Conservation (phyloP, 2,329 filamentous ascomycete genomes). For the Pseudopyrenochaeta lycopersici region DNA sequence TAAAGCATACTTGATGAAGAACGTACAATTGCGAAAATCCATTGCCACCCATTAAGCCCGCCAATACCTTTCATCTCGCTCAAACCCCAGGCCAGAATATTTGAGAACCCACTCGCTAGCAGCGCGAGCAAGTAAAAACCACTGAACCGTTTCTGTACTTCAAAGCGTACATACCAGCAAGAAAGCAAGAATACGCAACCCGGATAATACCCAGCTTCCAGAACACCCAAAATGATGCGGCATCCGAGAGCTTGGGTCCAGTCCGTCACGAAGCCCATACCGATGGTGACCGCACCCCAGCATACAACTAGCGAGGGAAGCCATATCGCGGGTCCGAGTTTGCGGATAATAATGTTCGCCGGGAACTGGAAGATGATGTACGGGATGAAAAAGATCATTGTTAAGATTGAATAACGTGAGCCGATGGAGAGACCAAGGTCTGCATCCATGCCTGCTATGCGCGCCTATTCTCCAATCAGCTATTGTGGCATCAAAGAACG, state of each 20-base stretch:
- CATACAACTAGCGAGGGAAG: constrained; percentile 32
- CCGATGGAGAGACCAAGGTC: constrained; percentile 24
- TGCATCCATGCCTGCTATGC: constrained; percentile 23
- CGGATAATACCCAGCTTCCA: constrained; percentile 31
- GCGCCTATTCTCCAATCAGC: background rate
- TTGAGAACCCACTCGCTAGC: constrained; percentile 37
- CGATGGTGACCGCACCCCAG: constrained; percentile 27
- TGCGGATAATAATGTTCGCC: constrained; percentile 35
- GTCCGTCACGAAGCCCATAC: constrained; percentile 26
- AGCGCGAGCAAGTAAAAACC: constrained; percentile 34
- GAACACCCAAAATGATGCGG: constrained; percentile 23
- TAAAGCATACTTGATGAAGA: background rate
- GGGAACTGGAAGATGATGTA: constrained; percentile 39
- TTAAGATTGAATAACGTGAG: constrained; percentile 20
- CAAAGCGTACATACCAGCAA: constrained; percentile 30
- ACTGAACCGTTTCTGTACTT: constrained; percentile 29
- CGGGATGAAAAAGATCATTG: constrained; percentile 16
- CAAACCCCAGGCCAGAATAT: constrained; percentile 41
- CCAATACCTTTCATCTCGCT: constrained; percentile 36
- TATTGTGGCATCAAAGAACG: background rate
- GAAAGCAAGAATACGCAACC: constrained; percentile 26
- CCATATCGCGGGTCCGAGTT: constrained; percentile 37
- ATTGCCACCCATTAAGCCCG: constrained; percentile 41
- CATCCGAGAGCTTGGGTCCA: constrained; percentile 22
- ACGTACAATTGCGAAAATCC: constrained; percentile 28